Evolutionary conservation across 2,329 filamentous ascomycete genomes (phyloP).

Genomic region (Zelopaecilomyces penicillatus): DNA sequence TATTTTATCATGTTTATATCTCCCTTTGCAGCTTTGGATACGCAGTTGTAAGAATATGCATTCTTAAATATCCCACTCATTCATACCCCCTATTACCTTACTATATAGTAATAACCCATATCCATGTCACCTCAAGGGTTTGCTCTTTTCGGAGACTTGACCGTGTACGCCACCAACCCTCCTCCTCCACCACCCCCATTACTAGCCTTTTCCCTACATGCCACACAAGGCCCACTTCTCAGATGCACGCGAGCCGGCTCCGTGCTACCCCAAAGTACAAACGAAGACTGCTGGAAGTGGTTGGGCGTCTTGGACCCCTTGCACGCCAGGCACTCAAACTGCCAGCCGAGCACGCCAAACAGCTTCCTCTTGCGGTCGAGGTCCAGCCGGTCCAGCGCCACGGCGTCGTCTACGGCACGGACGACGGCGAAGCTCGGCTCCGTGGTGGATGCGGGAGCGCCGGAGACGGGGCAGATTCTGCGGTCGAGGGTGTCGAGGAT

Average conservation of each 20-base stretch:
- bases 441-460: not conserved
- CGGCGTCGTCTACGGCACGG: not conserved
- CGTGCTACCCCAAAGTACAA: not conserved
- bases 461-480: not conserved
- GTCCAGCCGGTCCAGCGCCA: not conserved
- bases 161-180: too few relatives aligned
- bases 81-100: too few relatives aligned
- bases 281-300: not conserved
- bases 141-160: too few relatives aligned
- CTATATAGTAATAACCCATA: too few relatives aligned
- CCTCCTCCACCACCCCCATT: not conserved
- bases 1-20: too few relatives aligned
- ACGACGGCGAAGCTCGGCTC: not conserved
- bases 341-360: constrained; percentile 1
- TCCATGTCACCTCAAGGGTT: too few relatives aligned
- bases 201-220: not conserved
- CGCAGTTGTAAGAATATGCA: too few relatives aligned
- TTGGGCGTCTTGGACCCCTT: not conserved
- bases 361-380: not conserved
- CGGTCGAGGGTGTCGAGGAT: not conserved
- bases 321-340: constrained; percentile 4
- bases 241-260: not conserved
- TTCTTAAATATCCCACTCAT: too few relatives aligned
- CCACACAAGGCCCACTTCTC: constrained; percentile 2
- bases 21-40: too few relatives aligned